Evolutionary conservation across 768 basidiomycete species (phyloP).

Genomic region (Russula olivacea): DNA sequence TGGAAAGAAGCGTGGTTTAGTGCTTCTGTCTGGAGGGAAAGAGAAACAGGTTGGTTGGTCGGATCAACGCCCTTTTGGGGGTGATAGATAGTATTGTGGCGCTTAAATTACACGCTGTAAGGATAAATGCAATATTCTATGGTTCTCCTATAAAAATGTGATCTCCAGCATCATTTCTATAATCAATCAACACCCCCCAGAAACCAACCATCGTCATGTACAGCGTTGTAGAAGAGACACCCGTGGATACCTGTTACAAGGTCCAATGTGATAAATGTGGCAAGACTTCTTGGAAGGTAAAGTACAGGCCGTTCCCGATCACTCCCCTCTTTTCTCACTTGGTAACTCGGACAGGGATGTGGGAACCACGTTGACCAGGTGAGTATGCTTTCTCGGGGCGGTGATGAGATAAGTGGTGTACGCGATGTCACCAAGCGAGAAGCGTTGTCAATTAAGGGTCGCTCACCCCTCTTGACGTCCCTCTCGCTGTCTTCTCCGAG

Average conservation of each 20-base stretch:
- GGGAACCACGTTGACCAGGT: constrained; percentile 25
- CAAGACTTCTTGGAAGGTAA: constrained; percentile 32
- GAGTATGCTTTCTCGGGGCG: not conserved
- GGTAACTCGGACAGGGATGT: constrained; percentile 19
- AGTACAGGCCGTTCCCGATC: not conserved
- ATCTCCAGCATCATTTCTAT: too few species aligned
- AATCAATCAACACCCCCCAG: not conserved
- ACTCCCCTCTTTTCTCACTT: not conserved
- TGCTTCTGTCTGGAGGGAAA: too few species aligned
- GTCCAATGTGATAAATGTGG: constrained; percentile 29
- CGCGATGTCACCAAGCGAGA: too few species aligned
- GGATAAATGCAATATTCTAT: too few species aligned
- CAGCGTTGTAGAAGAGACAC: constrained; percentile 6
- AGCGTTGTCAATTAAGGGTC: not conserved
- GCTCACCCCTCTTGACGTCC: not conserved
- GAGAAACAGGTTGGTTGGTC: too few species aligned
- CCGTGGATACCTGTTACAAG: constrained; percentile 26
- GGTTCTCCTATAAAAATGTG: too few species aligned
- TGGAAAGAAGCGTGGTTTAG: too few species aligned
- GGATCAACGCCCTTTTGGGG: too few species aligned
- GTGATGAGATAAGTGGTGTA: not conserved
- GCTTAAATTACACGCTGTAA: too few species aligned
- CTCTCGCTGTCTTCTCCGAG: not conserved
- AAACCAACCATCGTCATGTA: constrained; percentile 1
- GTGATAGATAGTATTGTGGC: not conserved